Evolutionary conservation across 1,139 yeast species (phyloP).

Genomic region (Pichia terricola): DNA sequence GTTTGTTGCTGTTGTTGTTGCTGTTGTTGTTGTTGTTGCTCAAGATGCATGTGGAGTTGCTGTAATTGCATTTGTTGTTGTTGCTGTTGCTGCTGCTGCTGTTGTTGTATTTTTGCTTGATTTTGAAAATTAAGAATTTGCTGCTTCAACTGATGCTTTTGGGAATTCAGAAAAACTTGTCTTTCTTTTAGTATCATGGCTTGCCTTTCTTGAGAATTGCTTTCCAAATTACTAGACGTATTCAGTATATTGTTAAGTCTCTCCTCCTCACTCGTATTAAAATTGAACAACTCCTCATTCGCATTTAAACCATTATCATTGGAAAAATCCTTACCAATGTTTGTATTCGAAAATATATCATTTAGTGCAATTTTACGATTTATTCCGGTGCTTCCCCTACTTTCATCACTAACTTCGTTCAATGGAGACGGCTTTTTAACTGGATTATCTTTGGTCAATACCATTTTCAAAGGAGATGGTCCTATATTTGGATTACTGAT

Average conservation of each 20-base stretch:
- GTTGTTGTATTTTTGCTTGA: background rate
- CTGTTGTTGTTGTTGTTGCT: background rate
- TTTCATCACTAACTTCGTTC: background rate
- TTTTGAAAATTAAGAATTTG: conserved; percentile 3
- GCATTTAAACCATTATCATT: background rate
- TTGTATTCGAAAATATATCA: background rate
- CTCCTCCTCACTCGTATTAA: conserved; percentile 8
- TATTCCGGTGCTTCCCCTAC: background rate
- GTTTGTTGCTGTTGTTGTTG: background rate
- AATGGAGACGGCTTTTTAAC: background rate
- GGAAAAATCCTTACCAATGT: background rate
- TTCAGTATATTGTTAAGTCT: conserved; percentile 9
- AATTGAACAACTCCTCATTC: conserved; percentile 2
- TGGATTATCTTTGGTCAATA: too few relatives aligned
- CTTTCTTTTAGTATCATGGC: conserved; percentile 3
- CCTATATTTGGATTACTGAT: too few relatives aligned
- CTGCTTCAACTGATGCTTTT: conserved; percentile 5
- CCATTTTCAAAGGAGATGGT: too few relatives aligned
- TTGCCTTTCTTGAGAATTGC: conserved; percentile 1
- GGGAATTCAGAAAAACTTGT: conserved; percentile 7
- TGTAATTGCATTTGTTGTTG: background rate
- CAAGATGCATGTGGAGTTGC: background rate
- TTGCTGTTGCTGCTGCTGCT: background rate
- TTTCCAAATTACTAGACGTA: conserved; percentile 1
- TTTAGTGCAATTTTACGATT: background rate